Evolutionary conservation across 2,329 filamentous ascomycete genomes (phyloP), one percentile per base, ranked within the genome.

Genomic region (Pezicula carpinea): DNA sequence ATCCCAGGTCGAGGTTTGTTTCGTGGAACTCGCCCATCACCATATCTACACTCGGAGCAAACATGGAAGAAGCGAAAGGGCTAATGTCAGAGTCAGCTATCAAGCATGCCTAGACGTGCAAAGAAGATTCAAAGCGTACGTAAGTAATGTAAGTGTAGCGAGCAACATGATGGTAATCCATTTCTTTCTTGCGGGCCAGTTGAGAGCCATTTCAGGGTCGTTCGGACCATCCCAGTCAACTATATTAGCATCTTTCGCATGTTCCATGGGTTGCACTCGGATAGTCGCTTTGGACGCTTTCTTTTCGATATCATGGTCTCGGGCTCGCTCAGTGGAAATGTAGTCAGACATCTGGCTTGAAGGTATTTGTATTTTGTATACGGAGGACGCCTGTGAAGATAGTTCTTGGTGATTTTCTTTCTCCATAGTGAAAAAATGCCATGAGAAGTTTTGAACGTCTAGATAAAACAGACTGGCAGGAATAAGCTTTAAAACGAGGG

Each of bases 221-320:
- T 75, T 69, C 54, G 75, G 72, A 26, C 68, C 59, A 3, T 81
- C 76, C 78, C 79, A 81, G 29, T 76, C 77, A 21, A 82, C 72
- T 15, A 54, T 23, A 43, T 53, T 47, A 15, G 1, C 33, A 35
- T 35, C 33, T 7, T 35, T 14, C 11, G 33, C n/a, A 10, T 35
- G n/a, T 17, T 35, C n/a, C 18, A 14, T 19, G 18, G 6, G 11
- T 15, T 3, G n/a, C n/a, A 35, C 33, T 3, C 26, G 10, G 8
- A 3, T 29, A 29, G 13, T 11, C 3, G 26, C 13, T 7, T 14
- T 14, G 8, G 18, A 10, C 15, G 33, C 33, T 15, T 10, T 19
- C 33, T 35, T 35, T 35, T 35, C 33, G 14, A 35, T 5, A 13
- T 35, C 33, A 14, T 13, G 8, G 3, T 35, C 33, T 29, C 26